Conservation (phyloP, 345 rosid genomes). For the Eucalyptus sp. region DNA sequence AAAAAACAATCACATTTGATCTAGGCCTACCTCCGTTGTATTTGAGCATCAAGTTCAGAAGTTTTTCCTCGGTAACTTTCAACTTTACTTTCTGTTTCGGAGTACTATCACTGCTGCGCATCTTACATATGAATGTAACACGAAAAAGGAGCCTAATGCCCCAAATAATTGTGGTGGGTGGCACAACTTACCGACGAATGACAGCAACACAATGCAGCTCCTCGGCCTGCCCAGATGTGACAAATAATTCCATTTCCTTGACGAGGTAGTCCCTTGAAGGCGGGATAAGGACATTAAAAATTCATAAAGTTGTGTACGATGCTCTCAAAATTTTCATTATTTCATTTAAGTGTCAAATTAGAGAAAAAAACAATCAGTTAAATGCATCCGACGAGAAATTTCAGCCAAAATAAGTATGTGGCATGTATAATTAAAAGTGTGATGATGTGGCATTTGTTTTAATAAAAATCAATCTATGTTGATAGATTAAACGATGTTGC, state of each 20-base stretch:
- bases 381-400: background rate
- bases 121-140: background rate
- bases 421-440: too few relatives aligned
- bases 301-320: too few relatives aligned
- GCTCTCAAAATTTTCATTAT: accelerated
- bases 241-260: background rate
- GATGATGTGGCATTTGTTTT: background rate
- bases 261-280: background rate
- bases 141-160: background rate
- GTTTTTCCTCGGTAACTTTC: background rate
- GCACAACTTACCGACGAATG: background rate
- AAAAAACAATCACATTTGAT: background rate
- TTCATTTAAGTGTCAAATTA: too few relatives aligned
- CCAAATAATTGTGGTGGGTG: background rate
- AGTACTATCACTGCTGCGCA: background rate
- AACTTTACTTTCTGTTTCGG: background rate
- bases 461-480: too few relatives aligned
- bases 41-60: background rate
- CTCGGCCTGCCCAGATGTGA: background rate
- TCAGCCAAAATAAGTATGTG: background rate
- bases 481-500: background rate
- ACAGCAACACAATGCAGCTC: background rate
- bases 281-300: background rate
- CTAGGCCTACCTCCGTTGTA: background rate
- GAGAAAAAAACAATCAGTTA: too few relatives aligned